phyloP scores from a whole-genome alignment of 2,329 filamentous ascomycete species.

The Byssothecium circinans region DNA sequence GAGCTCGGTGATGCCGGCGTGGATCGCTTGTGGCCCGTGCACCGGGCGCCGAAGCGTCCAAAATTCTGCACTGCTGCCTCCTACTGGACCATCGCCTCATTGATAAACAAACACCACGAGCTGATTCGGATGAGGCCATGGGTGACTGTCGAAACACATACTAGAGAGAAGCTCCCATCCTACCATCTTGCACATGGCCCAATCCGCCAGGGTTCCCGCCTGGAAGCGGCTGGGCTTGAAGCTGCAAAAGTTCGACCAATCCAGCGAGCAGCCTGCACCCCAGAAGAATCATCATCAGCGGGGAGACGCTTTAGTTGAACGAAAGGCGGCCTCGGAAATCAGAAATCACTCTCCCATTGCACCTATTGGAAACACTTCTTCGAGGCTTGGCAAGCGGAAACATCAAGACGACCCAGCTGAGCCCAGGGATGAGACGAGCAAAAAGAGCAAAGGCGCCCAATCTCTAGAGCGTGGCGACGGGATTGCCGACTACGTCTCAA shows the following conservation, averaged over 20 bases:
- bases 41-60: conserved; percentile 13
- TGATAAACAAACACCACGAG: conserved; percentile 27
- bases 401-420: conserved; percentile 33
- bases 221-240: conserved; percentile 65
- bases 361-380: conserved; percentile 21
- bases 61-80: conserved; percentile 38
- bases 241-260: conserved; percentile 56
- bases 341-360: conserved; percentile 7
- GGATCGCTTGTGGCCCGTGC: not conserved
- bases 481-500: conserved; percentile 1
- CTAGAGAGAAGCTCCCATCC: conserved; percentile 21
- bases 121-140: conserved; percentile 43
- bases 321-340: conserved; percentile 8
- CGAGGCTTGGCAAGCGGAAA: conserved; percentile 43
- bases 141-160: conserved; percentile 19
- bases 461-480: conserved; percentile 7
- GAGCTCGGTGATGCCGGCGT: conserved; percentile 18
- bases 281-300: conserved; percentile 12
- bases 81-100: conserved; percentile 37
- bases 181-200: conserved; percentile 36
- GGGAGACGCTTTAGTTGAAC: not conserved
- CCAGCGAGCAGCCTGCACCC: conserved; percentile 27
- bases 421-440: conserved; percentile 19
- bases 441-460: conserved; percentile 27
- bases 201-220: conserved; percentile 48